Conservation (phyloP, 192 early-diverging fungal species). For the Coemansia sp. region DNA sequence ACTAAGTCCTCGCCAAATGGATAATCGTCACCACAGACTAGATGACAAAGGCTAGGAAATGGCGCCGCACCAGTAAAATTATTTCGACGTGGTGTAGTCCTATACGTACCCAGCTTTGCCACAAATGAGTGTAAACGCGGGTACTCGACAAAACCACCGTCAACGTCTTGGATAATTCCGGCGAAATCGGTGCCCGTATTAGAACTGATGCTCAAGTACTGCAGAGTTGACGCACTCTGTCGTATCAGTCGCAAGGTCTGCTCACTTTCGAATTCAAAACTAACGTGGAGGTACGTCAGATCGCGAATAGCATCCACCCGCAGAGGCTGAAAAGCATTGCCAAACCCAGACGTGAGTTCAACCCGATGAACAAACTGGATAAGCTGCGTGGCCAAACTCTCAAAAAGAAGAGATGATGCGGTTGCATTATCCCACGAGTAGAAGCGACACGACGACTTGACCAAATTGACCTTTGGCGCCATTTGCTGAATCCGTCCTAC, state of each 20-base stretch:
- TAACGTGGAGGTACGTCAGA: background rate
- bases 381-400: background rate
- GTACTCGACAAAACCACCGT: background rate
- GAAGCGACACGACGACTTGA: background rate
- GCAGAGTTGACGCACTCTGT: background rate
- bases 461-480: background rate
- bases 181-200: background rate
- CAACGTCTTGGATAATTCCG: background rate
- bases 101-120: background rate
- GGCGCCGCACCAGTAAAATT: background rate
- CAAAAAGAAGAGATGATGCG: background rate
- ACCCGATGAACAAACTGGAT: background rate
- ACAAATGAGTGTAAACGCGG: background rate
- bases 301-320: background rate
- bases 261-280: background rate
- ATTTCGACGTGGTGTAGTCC: background rate
- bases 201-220: background rate
- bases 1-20: background rate
- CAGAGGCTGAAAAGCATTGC: background rate
- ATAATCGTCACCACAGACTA: background rate
- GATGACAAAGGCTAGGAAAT: background rate
- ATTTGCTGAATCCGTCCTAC: background rate
- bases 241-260: background rate
- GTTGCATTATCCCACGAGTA: background rate
- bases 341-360: background rate